Evolutionary conservation across 192 early-diverging fungal genomes (phyloP), one percentile per base, ranked within the genome.

Genomic region (Backusella tuberculispora): DNA sequence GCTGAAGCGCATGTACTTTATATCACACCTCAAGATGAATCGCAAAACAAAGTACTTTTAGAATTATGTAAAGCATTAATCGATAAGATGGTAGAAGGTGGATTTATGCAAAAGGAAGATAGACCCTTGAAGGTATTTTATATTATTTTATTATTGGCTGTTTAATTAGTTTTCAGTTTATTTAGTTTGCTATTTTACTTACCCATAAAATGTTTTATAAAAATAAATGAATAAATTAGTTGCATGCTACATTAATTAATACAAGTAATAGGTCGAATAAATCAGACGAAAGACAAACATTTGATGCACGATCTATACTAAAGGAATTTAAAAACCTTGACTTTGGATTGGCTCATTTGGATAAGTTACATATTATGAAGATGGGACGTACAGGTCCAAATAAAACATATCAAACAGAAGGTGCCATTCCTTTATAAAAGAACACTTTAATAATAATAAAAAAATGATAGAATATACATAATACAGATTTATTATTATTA

Each of bases 301-400:
- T 80, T 67, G 74, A 80, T 75, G 78, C 74, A 29, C 24, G 74
- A 29, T 14, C 69, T 29, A 53, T 80, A 14, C 24, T 80, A 60
- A 72, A 80, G 17, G 41, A 68, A 10, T 68, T 68, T 41, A 56
- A 69, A 17, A 37, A 43, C 10, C 44, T 80, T 48, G 78, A 80
- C 56, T 72, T 80, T n/a, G 74, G 78, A 38, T 43, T 43, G 5
- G 78, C 72, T 42, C 63, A 47, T 29, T 40, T 75, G 12, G 69
- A 75, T 45, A 75, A 75, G 24, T 26, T 80, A 38, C 78, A 80
- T 45, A 41, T 80, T 24, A 80, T 80, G 78, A 75, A 74, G 34
- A 75, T 80, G 74, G 74, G 74, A 15, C 26, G 24, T 24, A 72
- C 64, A 13, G 53, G 65, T 3, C 46, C 69, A 12, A 60, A 63